These are phyloP conservation scores for Acanthamoeba sp. DNA, from an alignment of 208 protist species.

Conservation along the genomic window DNA sequence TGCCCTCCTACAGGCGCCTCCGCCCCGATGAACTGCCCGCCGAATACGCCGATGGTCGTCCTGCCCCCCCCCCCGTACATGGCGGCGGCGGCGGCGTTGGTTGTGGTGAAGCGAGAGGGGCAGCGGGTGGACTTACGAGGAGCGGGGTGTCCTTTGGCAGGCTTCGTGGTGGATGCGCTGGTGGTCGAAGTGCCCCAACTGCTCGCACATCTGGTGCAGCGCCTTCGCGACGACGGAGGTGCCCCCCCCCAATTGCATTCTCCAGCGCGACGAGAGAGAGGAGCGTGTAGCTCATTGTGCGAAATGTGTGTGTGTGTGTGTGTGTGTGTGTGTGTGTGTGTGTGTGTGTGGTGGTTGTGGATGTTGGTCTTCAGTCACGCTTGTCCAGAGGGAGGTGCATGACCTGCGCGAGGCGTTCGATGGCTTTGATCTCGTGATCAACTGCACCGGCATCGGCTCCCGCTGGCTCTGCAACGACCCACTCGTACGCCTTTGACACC, in stretches of 20 bases:
- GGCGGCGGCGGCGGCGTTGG: background rate
- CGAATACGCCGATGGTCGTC: background rate
- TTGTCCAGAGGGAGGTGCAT: background rate
- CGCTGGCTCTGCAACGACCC: conserved; percentile 6
- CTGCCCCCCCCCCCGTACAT: background rate
- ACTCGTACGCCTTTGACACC: background rate
- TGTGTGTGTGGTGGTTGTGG: background rate
- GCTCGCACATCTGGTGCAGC: background rate
- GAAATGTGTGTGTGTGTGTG: too few species aligned
- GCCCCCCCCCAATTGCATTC: background rate
- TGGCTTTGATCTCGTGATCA: background rate
- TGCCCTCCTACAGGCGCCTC: background rate
- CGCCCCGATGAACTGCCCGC: background rate
- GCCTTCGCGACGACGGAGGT: background rate
- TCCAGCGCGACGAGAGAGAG: too few species aligned
- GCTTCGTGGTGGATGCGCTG: background rate
- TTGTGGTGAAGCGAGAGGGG: too few species aligned
- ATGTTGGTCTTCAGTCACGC: background rate
- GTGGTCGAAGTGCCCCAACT: conserved; percentile 1
- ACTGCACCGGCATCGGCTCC: conserved; percentile 29
- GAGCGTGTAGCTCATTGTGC: too few species aligned
- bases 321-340: too few species aligned
- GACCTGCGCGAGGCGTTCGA: conserved; percentile 6
- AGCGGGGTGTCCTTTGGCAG: background rate
- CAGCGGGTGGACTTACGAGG: too few species aligned